Evolutionary conservation across 805 yeast species (phyloP), one percentile per base, ranked within the genome.

Genomic region (Maudiozyma saulgeensis): DNA sequence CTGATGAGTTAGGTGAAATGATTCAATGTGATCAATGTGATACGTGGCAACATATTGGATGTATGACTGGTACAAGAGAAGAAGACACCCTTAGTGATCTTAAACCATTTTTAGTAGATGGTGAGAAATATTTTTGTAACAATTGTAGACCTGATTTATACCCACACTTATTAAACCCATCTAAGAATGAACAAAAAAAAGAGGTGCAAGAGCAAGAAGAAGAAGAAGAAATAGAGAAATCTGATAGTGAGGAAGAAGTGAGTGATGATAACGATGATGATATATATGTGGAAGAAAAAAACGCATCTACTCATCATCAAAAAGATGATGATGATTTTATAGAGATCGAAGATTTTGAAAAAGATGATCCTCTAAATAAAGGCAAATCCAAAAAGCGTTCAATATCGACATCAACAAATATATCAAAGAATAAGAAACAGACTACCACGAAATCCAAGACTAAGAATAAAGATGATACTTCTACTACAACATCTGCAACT

Each of bases 41-140:
- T 43, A 77, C 87, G 2, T 84, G 89, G 89, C 89, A 84, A 60
- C 90, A 84, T 59, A 75, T 77, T 32, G 67, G 60, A 48, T 84
- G 90, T 63, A 72, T 82, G 77, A 74, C 82, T 4, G 42, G 42
- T 25, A 59, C 64, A 6, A 7, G 6, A n/a, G 21, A 41, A 21
- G 60, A 68, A 5, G 55, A 60, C 11, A 57, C 57, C n/a, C 2
- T 35, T n/a, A n/a, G 8, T 7, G 60, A 57, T 21, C 66, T 61
- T 32, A 49, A 52, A 7, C n/a, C 49, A 9, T 42, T 52, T 37
- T 37, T 56, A 31, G 60, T 58, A 31, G 61, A 75, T 1, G 84
- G 85, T 3, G 67, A 74, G 11, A 53, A 58, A 12, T 82, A 83
- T 59, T 54, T 56, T 19, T 83, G 90, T 66, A 73, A 76, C 56